Percentiles rank a stretch among this genome's conserved stretches.
Conservation (phyloP, 441 rosid genomes). For the Pelargonium cotyledonis region DNA sequence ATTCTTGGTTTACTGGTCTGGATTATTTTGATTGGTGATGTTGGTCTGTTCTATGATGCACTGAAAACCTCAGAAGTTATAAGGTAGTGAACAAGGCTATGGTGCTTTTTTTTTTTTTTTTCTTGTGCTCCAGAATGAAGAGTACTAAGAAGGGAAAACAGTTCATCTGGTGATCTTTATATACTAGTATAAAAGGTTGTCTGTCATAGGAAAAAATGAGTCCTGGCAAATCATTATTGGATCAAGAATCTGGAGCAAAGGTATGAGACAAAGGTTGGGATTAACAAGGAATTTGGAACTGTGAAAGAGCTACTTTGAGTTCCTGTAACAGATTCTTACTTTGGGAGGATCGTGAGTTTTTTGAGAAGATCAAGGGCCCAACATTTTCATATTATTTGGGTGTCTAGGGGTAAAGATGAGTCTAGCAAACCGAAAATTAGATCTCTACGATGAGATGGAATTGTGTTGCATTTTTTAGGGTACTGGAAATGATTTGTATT, state of each 20-base stretch:
- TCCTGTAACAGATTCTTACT: not conserved
- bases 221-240: not conserved
- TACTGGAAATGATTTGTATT: not conserved
- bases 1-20: not conserved
- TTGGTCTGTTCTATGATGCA: not conserved
- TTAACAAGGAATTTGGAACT: not conserved
- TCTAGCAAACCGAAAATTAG: not conserved
- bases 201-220: not conserved
- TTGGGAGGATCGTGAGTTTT: not conserved
- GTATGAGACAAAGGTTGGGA: not conserved
- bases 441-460: not conserved
- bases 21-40: not conserved
- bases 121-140: too few relatives aligned
- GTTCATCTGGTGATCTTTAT: too few relatives aligned
- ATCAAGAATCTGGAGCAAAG: not conserved
- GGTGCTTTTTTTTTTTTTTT: too few relatives aligned
- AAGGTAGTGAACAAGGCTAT: not conserved
- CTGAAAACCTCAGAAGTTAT: not conserved
- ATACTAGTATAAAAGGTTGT: too few relatives aligned
- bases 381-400: not conserved
- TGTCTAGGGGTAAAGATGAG: not conserved
- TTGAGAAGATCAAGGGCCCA: not conserved
- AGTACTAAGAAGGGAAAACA: too few relatives aligned
- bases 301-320: not conserved
- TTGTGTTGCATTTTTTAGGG: not conserved